Percentiles rank a stretch among this genome's conserved stretches.
Conservation (phyloP, 257 asterid genomes). For the Solanum chiquidenum region DNA sequence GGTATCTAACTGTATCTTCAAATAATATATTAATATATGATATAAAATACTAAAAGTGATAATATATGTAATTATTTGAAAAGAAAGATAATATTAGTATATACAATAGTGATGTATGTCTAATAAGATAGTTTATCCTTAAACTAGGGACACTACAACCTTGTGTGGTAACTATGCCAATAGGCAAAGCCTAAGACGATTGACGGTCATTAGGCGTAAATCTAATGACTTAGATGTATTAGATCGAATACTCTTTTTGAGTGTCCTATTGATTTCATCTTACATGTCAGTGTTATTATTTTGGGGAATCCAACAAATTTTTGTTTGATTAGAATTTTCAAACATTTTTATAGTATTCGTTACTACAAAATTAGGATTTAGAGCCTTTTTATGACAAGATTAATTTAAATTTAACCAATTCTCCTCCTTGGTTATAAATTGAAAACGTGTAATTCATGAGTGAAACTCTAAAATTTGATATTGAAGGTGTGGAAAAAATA, state of each 20-base stretch:
- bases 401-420: neutral
- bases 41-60: no score
- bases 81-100: no score
- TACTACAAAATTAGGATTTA: neutral
- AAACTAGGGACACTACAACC: neutral
- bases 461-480: neutral
- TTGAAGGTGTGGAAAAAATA: conserved; percentile 40
- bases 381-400: neutral
- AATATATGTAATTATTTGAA: no score
- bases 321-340: neutral
- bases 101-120: no score
- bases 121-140: no score
- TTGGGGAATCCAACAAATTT: neutral
- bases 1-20: no score
- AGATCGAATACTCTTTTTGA: neutral
- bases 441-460: neutral
- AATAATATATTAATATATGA: no score
- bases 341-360: neutral
- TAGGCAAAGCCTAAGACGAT: neutral
- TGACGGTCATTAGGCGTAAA: neutral
- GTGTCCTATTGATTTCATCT: neutral
- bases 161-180: neutral
- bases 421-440: neutral
- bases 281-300: neutral
- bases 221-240: neutral